These are phyloP conservation scores for Mycena citricolor DNA, from an alignment of 1,284 basidiomycete genomes.

Conservation along the genomic window DNA sequence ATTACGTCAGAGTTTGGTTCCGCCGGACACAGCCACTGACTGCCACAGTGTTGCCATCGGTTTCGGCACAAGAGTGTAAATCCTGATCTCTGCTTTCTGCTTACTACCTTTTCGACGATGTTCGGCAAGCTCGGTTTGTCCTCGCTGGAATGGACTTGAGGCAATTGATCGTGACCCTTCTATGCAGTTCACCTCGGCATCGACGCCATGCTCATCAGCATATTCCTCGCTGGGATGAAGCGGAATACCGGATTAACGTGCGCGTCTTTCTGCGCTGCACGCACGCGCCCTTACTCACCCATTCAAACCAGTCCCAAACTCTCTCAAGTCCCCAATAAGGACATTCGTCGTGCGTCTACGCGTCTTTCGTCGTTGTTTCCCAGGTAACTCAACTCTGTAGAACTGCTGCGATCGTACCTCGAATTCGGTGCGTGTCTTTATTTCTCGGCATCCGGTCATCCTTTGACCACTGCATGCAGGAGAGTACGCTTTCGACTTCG, in stretches of 20 bases:
- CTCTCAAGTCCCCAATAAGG: constrained; percentile 76
- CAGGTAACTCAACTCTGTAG: constrained; percentile 38
- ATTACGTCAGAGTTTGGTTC: no score
- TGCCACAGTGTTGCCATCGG: no score
- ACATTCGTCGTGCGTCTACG: constrained; percentile 69
- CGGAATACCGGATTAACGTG: constrained; percentile 81
- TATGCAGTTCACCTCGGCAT: constrained; percentile 73
- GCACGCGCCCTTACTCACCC: neutral
- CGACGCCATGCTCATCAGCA: constrained; percentile 75
- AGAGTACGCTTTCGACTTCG: constrained; percentile 82
- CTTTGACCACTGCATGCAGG: constrained; percentile 38
- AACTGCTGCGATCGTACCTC: constrained; percentile 70
- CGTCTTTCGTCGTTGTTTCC: neutral
- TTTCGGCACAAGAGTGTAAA: no score
- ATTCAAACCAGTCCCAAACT: constrained; percentile 47
- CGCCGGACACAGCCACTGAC: no score
- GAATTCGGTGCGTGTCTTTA: constrained; percentile 75
- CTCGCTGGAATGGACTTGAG: neutral
- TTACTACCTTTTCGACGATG: constrained; percentile 48
- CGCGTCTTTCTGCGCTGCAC: no score
- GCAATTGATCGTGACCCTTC: no score
- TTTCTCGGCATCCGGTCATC: no score
- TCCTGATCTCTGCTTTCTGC: no score
- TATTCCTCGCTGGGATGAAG: constrained; percentile 77
- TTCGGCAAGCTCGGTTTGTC: constrained; percentile 44